These are phyloP conservation scores for Backusella macrospora DNA, from an alignment of 192 early-diverging fungal genomes.

Conservation along the genomic window DNA sequence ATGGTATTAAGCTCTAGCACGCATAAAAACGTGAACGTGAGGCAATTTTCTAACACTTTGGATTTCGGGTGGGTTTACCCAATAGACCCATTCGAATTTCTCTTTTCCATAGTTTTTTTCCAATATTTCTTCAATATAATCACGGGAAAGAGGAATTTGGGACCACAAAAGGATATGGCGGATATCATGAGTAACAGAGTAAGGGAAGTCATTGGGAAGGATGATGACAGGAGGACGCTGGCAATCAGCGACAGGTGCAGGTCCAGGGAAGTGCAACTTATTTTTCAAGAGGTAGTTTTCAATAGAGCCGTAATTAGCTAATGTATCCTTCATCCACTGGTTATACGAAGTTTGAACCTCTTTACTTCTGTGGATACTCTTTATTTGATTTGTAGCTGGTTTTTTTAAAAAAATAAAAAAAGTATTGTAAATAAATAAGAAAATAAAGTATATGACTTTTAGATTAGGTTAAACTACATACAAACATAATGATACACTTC, in stretches of 20 bases:
- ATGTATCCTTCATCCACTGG: constrained; percentile 30
- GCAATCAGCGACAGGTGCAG: not conserved
- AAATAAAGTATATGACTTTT: not conserved
- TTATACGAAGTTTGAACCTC: constrained; percentile 23
- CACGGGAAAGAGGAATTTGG: not conserved
- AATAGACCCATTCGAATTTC: constrained; percentile 32
- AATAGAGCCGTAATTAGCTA: constrained; percentile 31
- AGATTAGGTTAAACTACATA: constrained; percentile 5
- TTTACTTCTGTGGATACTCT: constrained; percentile 24
- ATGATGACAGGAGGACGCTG: constrained; percentile 26
- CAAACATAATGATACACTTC: constrained; percentile 35
- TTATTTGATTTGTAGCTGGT: constrained; percentile 34
- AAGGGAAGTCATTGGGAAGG: constrained; percentile 38
- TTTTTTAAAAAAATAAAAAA: not conserved
- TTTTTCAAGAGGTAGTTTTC: constrained; percentile 31
- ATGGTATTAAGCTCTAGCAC: constrained; percentile 9
- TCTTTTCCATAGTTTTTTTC: constrained; percentile 22
- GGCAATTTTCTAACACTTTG: constrained; percentile 36
- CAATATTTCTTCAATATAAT: constrained; percentile 22
- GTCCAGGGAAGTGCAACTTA: constrained; percentile 21
- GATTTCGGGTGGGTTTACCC: constrained; percentile 39
- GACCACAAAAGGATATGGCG: constrained; percentile 36
- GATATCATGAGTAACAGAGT: constrained; percentile 26
- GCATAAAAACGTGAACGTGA: constrained; percentile 38
- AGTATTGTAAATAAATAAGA: no score